Base-by-base conservation (phyloP, 2,329 filamentous ascomycete species). In the Talaromyces funiculosus region DNA sequence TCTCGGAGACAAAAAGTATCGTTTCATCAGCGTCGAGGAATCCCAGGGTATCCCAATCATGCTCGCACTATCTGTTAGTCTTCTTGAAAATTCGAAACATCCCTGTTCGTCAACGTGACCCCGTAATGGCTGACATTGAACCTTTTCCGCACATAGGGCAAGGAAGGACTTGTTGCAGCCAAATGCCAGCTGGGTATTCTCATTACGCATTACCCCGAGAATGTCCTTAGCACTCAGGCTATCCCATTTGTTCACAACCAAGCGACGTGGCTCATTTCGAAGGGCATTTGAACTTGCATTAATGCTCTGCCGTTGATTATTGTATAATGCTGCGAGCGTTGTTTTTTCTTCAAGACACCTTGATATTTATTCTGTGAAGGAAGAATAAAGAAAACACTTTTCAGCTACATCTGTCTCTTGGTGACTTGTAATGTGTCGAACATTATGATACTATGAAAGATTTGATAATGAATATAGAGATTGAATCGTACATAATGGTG, bases 161-260 rank as follows among this genome's bases (percentile, higher is more conserved):
- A 88, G 74, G 85, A 88, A 73, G 94, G 94, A 66, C 78, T 96
- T 70, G 82, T 88, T 72, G 85, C 94, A 69, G 87, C 87, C 78
- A 96, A 95, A 83, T 95, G 93, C 70, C 7, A 71, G 88, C 95
- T 90, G 92, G n/a, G n/a, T 68, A 87, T 97, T 75, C 85, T 99
- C 73, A 79, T 99, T 74, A 89, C 86, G 68, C 91, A 96, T 81
- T 91, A 97, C 82, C 82, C 82, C 67, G 90, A 96, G 75, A 75
- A 75, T 64, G 80, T 87, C 67, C 82, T 89, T 74, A 90, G 89
- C 57, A 87, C 90, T 73, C 87, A 88, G 75, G 87, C 90, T 64
- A 87, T 87, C 69, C 84, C 84, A 73, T 90, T 89, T 54, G 89
- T 96, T 67, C 90, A 93, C 81, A 82, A 86, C 69, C 84, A 99